These are phyloP conservation scores for Lathyrus tuberosus DNA, from an alignment of 306 rosid species.

Conservation along the genomic window DNA sequence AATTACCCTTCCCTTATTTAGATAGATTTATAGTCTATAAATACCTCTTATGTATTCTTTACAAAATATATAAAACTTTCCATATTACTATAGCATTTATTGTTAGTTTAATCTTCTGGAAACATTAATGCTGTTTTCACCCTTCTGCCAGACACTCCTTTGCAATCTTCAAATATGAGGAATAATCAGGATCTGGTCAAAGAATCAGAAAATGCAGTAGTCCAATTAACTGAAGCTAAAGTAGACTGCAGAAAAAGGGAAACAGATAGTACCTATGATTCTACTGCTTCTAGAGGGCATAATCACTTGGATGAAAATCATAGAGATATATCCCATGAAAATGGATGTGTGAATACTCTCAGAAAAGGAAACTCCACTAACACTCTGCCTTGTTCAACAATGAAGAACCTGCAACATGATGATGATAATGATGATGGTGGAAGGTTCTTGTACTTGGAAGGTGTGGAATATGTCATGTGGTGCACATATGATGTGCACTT, in stretches of 20 bases:
- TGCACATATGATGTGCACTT: conserved; percentile 98
- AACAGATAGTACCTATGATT: conserved; percentile 40
- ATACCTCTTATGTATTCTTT: no score
- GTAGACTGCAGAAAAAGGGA: conserved; percentile 48
- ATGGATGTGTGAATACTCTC: conserved; percentile 43
- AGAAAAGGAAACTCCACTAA: conserved; percentile 31
- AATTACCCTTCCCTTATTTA: no score
- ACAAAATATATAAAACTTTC: no score
- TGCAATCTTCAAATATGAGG: conserved; percentile 41
- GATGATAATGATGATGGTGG: conserved; percentile 79
- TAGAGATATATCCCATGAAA: conserved; percentile 37
- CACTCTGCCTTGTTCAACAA: conserved; percentile 29
- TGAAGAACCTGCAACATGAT: conserved; percentile 47
- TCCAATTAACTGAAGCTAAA: conserved; percentile 52
- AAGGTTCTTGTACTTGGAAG: conserved; percentile 96
- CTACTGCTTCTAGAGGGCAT: conserved; percentile 40
- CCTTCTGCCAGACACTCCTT: conserved; percentile 64
- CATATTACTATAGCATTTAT: no score
- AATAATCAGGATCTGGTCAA: conserved; percentile 48
- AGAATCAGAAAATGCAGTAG: conserved; percentile 46
- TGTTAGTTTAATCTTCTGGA: conserved; percentile 18
- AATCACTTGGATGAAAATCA: conserved; percentile 41
- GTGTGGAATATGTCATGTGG: conserved; percentile 98
- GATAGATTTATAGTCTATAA: no score
- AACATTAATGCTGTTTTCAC: conserved; percentile 32